A percentile compares a stretch with the other conserved stretches of the same genome.
Evolutionary conservation across 2,329 filamentous ascomycete genomes (phyloP).

Genomic region (Aspergillus intermedius): DNA sequence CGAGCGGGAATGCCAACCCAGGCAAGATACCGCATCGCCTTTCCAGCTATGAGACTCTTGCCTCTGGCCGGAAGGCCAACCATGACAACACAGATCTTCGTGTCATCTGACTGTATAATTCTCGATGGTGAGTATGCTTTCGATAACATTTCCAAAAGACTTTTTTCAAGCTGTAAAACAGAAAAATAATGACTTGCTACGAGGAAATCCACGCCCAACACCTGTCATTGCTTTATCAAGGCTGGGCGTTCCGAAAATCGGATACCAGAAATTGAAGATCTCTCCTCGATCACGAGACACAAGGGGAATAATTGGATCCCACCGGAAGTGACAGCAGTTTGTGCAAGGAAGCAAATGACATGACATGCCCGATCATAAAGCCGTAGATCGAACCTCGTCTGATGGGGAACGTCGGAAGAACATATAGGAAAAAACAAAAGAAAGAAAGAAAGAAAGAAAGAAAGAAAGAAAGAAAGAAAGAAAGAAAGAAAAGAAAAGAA

Average conservation of each 20-base stretch:
- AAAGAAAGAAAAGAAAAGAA: conserved; percentile 3
- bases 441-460: conserved; percentile 1
- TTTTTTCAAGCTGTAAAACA: conserved; percentile 1
- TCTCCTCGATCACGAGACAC: not conserved
- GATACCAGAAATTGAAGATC: not conserved
- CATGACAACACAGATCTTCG: conserved; percentile 97
- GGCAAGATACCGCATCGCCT: conserved; percentile 88
- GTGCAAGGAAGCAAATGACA: too few species aligned
- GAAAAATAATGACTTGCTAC: not conserved
- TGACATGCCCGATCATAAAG: too few species aligned
- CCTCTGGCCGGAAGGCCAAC: conserved; percentile 91
- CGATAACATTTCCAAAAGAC: conserved; percentile 41
- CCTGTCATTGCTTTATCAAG: not conserved
- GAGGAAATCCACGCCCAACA: not conserved
- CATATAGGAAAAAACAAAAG: conserved; percentile 2
- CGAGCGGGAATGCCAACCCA: conserved; percentile 93
- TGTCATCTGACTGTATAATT: conserved; percentile 79
- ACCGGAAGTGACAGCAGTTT: too few species aligned
- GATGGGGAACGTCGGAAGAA: too few species aligned
- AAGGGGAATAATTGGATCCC: not conserved
- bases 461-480: conserved; percentile 3
- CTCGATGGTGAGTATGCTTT: not conserved
- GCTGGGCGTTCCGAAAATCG: not conserved
- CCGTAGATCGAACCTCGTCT: too few species aligned
- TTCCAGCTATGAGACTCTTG: conserved; percentile 96